phyloP scores from a whole-genome alignment of 1,139 yeast genomes.

The Pichia sp. region DNA sequence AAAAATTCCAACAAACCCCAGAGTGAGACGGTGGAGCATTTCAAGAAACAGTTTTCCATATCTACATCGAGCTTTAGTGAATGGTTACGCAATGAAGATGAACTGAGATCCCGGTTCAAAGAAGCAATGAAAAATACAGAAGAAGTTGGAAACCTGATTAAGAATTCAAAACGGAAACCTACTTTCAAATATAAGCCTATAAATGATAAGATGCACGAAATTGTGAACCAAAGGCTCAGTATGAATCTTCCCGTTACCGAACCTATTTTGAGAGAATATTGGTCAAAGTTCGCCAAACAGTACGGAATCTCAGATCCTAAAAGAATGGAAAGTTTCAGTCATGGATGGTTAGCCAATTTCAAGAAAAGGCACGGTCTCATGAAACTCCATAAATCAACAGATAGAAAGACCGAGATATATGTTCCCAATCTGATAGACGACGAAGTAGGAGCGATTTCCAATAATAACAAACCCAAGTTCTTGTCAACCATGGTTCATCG shows the following conservation, averaged over 20 bases:
- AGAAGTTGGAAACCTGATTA: constrained; percentile 29
- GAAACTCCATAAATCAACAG: too few relatives aligned
- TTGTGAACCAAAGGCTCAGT: constrained; percentile 38
- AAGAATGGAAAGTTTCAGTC: constrained; percentile 43
- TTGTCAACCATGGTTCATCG: too few relatives aligned
- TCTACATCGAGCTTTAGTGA: constrained; percentile 53
- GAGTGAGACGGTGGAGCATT: constrained; percentile 48
- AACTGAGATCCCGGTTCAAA: constrained; percentile 34
- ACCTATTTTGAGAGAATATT: constrained; percentile 46
- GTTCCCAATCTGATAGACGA: too few relatives aligned
- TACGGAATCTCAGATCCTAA: constrained; percentile 56
- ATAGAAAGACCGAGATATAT: too few relatives aligned
- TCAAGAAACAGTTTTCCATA: constrained; percentile 40
- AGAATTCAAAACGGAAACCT: constrained; percentile 39
- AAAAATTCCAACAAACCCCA: constrained; percentile 44
- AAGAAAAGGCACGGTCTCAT: constrained; percentile 50
- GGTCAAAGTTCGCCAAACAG: constrained; percentile 48
- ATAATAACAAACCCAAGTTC: too few relatives aligned
- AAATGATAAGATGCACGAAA: constrained; percentile 48
- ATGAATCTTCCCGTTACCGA: constrained; percentile 43
- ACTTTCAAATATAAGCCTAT: constrained; percentile 49
- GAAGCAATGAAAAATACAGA: constrained; percentile 15
- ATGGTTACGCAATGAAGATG: constrained; percentile 49
- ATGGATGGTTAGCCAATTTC: constrained; percentile 56
- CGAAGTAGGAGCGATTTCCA: too few relatives aligned